Evolutionary conservation across 2,329 filamentous ascomycete genomes (phyloP), one percentile per base, ranked within the genome.

Genomic region (Cryphonectria radicalis): DNA sequence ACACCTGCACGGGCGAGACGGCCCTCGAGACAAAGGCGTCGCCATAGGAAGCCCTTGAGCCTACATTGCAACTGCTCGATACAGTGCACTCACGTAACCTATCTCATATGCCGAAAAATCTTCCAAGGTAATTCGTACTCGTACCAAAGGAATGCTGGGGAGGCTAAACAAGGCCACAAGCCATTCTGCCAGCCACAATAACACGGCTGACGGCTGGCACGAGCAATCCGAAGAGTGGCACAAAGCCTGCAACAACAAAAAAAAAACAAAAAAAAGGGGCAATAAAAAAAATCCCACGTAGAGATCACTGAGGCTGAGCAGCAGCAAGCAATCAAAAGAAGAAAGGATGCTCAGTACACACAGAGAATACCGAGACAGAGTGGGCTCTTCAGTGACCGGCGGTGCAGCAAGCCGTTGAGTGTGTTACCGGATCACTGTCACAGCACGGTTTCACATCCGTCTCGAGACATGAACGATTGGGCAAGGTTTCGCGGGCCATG

Each of bases 361-460:
- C 1, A 59, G 28, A 17, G 28, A 8, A 59, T 5, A 32, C 28
- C 6, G 55, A 35, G 25, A n/a, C 19, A n/a, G 46, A 59, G 55
- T 28, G 28, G 55, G 25, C 22, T 32, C 35, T 35, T 35, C 14
- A 59, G 13, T 59, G 55, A 50, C 55, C 55, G 25, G 55, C 55
- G 25, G 28, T 59, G 28, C 14, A 59, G 55, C 55, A 19, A 59
- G 55, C 55, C 55, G 55, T 59, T 17, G 13, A n/a, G 13, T 32
- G 50, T 70, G 63, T 70, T 43, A 32, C 67, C 60, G 69, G 71
- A 66, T 19, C 63, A 53, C 28, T 64, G 71, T 72, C 71, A 60
- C 71, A 72, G 68, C 65, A 66, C 32, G 59, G 71, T 72, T 72
- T 72, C 71, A 72, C 43, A 63, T 68, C 64, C 25, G 62, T 70